These are phyloP conservation scores for Amphirosellinia nigrospora DNA, from an alignment of 495 filamentous ascomycete species.

Conservation along the genomic window DNA sequence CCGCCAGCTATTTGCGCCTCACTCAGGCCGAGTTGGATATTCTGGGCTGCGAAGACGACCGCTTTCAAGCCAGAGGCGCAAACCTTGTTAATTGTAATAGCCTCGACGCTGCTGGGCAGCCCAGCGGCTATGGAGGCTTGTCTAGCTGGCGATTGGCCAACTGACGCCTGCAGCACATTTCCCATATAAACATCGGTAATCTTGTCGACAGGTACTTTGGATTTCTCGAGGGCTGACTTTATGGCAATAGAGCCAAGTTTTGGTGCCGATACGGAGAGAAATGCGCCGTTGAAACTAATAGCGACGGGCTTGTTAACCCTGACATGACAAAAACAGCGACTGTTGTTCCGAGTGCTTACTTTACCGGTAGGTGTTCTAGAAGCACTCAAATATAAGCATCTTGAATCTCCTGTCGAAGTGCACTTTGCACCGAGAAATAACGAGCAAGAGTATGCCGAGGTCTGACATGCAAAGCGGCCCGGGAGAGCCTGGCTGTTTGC, in stretches of 20 bases:
- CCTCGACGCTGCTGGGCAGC: conserved; percentile 76
- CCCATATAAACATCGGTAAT: conserved; percentile 96
- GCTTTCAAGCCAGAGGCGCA: conserved; percentile 95
- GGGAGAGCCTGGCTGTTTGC: conserved; percentile 23
- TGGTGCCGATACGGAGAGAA: conserved; percentile 80
- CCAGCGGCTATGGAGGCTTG: conserved; percentile 92
- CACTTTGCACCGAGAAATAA: conserved; percentile 69
- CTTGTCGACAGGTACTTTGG: conserved; percentile 73
- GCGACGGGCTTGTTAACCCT: conserved; percentile 25
- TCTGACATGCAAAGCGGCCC: conserved; percentile 40
- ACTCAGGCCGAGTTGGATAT: conserved; percentile 87
- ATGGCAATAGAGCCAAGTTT: conserved; percentile 87
- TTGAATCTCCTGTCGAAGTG: conserved; percentile 70
- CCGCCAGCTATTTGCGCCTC: conserved; percentile 91
- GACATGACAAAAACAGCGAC: neutral
- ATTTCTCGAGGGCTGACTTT: conserved; percentile 84
- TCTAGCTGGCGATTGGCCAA: conserved; percentile 90
- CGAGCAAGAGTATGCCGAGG: conserved; percentile 56
- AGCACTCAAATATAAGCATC: conserved; percentile 92
- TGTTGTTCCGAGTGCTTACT: conserved; percentile 51
- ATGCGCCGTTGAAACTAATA: conserved; percentile 89
- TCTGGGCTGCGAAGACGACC: conserved; percentile 86
- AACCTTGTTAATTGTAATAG: conserved; percentile 95
- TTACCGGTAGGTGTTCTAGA: conserved; percentile 87
- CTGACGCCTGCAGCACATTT: conserved; percentile 84